phyloP scores from a whole-genome alignment of 2,329 filamentous ascomycete species.

The Phialophora expanda region DNA sequence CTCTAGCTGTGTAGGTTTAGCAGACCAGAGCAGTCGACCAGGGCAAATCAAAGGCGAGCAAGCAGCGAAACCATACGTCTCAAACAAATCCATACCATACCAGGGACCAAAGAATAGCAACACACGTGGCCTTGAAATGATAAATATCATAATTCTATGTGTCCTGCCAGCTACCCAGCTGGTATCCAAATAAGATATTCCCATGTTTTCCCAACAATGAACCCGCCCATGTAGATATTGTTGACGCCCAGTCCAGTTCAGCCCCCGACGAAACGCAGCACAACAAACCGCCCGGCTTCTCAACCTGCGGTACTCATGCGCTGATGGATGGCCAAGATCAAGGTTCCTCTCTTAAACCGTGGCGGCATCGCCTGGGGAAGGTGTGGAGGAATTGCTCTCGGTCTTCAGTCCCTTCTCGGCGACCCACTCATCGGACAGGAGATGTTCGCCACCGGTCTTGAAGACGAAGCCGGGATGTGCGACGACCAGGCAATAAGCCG shows the following conservation, averaged over 20 bases:
- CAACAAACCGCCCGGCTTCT: background rate
- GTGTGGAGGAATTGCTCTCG: background rate
- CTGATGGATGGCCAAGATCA: background rate
- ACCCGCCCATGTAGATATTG: too few species aligned
- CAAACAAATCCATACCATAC: too few species aligned
- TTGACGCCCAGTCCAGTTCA: too few species aligned
- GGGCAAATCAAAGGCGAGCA: background rate
- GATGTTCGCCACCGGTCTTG: conserved; percentile 18
- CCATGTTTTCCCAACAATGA: too few species aligned
- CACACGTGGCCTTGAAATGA: too few species aligned
- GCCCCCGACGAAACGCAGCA: too few species aligned
- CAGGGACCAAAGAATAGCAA: too few species aligned
- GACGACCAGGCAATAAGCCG: conserved; percentile 27
- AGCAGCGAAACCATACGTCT: too few species aligned
- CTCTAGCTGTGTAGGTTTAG: background rate
- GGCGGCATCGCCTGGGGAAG: background rate
- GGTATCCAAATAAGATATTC: background rate
- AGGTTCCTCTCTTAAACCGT: background rate
- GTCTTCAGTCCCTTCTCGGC: background rate
- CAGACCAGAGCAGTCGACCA: background rate
- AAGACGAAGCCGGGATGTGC: conserved; percentile 36
- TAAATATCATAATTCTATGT: background rate
- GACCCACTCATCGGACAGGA: background rate
- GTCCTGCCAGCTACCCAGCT: background rate
- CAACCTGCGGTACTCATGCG: background rate